phyloP scores from a whole-genome alignment of 805 yeast species.

The Saccharomycopsis sp. region DNA sequence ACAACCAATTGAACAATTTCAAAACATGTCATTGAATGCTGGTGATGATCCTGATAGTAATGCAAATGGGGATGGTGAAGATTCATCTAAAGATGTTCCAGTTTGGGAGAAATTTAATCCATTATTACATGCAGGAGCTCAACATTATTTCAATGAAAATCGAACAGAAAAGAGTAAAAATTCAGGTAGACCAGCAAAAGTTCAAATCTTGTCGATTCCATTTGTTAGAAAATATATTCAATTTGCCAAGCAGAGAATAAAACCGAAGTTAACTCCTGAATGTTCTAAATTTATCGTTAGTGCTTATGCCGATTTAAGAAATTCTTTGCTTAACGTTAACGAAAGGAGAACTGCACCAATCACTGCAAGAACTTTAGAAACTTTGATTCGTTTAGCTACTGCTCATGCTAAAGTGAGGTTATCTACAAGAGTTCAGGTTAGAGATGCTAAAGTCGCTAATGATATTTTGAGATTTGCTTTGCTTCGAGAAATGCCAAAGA shows the following conservation, averaged over 20 bases:
- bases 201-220: slow-evolving; percentile 61
- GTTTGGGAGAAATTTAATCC: slow-evolving; percentile 84
- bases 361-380: slow-evolving; percentile 97
- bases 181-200: slow-evolving; percentile 30
- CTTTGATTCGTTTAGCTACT: slow-evolving; percentile 86
- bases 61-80: slow-evolving; percentile 38
- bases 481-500: slow-evolving; percentile 60
- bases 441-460: slow-evolving; percentile 84
- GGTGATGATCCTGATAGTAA: slow-evolving; percentile 53
- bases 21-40: slow-evolving; percentile 66
- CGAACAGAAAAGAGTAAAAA: slow-evolving; percentile 29
- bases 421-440: slow-evolving; percentile 61
- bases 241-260: slow-evolving; percentile 82
- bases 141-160: slow-evolving; percentile 28
- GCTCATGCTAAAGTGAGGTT: slow-evolving; percentile 97
- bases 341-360: slow-evolving; percentile 84
- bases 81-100: slow-evolving; percentile 37
- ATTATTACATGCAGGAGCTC: slow-evolving; percentile 74
- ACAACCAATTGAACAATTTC: slow-evolving; percentile 80
- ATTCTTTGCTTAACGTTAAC: slow-evolving; percentile 54
- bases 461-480: slow-evolving; percentile 78
- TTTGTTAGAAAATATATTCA: slow-evolving; percentile 89
- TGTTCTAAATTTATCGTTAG: slow-evolving; percentile 79
- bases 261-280: slow-evolving; percentile 68
- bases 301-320: slow-evolving; percentile 75